These are phyloP conservation scores for Phytophthora brassicae DNA, from an alignment of 352 stramenopile species.

Conservation along the genomic window DNA sequence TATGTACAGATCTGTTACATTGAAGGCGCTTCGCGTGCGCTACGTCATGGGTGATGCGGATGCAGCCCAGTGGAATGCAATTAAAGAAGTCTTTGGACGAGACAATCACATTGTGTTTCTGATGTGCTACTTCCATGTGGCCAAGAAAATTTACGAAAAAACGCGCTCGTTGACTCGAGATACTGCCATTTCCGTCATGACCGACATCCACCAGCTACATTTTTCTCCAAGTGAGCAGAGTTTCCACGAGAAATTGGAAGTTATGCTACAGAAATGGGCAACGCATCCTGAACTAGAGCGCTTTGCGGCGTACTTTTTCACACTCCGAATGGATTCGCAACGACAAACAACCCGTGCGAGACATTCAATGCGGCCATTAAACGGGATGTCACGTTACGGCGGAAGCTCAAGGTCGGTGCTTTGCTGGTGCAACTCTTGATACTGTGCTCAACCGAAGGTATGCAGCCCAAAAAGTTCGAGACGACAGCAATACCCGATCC, in stretches of 20 bases:
- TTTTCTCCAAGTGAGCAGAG: not conserved
- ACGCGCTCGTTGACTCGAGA: not conserved
- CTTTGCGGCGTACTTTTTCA: not conserved
- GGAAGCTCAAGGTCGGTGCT: too few species aligned
- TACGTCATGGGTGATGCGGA: conserved; percentile 31
- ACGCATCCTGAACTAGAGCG: not conserved
- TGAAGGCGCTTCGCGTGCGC: conserved; percentile 1
- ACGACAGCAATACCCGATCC: not conserved
- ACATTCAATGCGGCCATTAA: too few species aligned
- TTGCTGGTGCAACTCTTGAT: not conserved
- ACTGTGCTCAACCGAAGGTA: not conserved
- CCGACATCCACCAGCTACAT: not conserved
- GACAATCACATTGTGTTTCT: conserved; percentile 2
- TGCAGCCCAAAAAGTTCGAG: not conserved
- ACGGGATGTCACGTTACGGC: too few species aligned
- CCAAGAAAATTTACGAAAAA: conserved; percentile 22
- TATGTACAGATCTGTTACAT: not conserved
- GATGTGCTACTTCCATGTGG: conserved; percentile 14
- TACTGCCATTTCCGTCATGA: conserved; percentile 35
- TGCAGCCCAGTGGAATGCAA: conserved; percentile 20
- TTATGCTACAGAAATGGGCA: not conserved
- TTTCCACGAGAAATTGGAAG: not conserved
- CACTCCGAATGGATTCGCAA: not conserved
- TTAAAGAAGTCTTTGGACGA: conserved; percentile 1
- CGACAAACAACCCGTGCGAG: too few species aligned